Evolutionary conservation across 202 grass and related monocot genomes (phyloP), one percentile per base, ranked within the genome.

Genomic region (Hordeum pubiflorum): DNA sequence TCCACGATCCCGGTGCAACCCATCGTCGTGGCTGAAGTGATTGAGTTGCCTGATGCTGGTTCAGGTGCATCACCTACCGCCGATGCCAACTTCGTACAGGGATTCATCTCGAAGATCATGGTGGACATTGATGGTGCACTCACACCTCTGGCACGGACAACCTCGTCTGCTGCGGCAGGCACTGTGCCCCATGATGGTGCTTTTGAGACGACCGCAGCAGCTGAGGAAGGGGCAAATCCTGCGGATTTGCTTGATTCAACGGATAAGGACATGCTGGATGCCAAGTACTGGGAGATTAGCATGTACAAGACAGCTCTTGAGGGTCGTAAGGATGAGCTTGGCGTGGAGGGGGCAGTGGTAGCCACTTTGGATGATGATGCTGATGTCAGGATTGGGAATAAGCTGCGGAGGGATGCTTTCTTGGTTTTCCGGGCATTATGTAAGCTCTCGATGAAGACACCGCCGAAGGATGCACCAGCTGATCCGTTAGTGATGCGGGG

Each of bases 391-490:
- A 96, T 99, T 66, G 92, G 96, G 27, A 99, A 99, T 84, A 99
- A 99, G 50, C 62, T 99, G 74, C 86, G 89, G 58, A 84, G 96
- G 62, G 96, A 99, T 72, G 96, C 92, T 55, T 99, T 99, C 77
- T 75, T 99, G 79, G 92, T 99, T 72, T 99, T 99, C 82, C 88
- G 92, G 7, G 92, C 96, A 36, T 72, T 99, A 72, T 99, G 96
- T 82, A 99, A 99, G 83, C 92, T 99, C 85, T 99, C 96, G 3
- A 99, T 99, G 92, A 99, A 99, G 83, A 96, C 92, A 72, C 96
- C 87, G 9, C 87, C 96, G 6, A 99, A 99, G 87, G 96, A 99
- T 65, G 89, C 89, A 1, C 87, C 89, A 22, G 84, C 87, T 67
- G 92, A 99, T 93, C 92, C 83, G 2, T 46, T 93, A 3, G 87